These are phyloP conservation scores for Jimgerdemannia lactiflua DNA, from an alignment of 192 early-diverging fungal species.

Conservation along the genomic window DNA sequence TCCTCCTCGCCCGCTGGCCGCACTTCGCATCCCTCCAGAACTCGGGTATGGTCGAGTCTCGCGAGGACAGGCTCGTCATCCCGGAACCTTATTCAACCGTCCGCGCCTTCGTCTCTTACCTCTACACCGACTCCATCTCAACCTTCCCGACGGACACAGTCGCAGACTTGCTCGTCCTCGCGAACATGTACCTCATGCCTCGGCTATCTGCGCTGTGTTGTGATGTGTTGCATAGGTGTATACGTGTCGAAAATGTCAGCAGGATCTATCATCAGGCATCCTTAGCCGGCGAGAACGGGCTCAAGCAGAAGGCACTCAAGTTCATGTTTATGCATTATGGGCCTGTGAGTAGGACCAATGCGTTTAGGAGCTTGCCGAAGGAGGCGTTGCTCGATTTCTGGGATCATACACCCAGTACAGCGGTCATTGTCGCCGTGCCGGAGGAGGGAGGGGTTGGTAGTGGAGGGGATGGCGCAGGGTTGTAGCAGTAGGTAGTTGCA, in stretches of 20 bases:
- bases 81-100: slow-evolving; percentile 52
- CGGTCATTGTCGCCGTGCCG: slow-evolving; percentile 16
- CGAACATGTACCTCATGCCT: slow-evolving; percentile 53
- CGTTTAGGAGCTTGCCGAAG: slow-evolving; percentile 48
- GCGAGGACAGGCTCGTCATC: slow-evolving; percentile 36
- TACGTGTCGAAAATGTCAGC: slow-evolving; percentile 52
- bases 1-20: slow-evolving; percentile 62
- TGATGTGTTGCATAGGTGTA: slow-evolving; percentile 37
- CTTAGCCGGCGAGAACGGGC: slow-evolving; percentile 44
- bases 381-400: slow-evolving; percentile 56
- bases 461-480: background rate
- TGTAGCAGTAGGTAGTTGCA: background rate
- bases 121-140: slow-evolving; percentile 57
- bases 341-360: slow-evolving; percentile 49
- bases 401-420: slow-evolving; percentile 48
- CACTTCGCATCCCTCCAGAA: slow-evolving; percentile 52
- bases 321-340: slow-evolving; percentile 63
- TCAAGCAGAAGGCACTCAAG: slow-evolving; percentile 44
- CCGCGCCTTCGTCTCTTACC: slow-evolving; percentile 47
- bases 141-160: slow-evolving; percentile 34
- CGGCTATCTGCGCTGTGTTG: slow-evolving; percentile 49
- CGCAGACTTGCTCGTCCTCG: slow-evolving; percentile 56
- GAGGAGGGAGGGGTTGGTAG: background rate
- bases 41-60: slow-evolving; percentile 56
- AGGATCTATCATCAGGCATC: slow-evolving; percentile 53